Evolutionary conservation across 2,329 filamentous ascomycete genomes (phyloP).

Genomic region (Trichoderma sp.): DNA sequence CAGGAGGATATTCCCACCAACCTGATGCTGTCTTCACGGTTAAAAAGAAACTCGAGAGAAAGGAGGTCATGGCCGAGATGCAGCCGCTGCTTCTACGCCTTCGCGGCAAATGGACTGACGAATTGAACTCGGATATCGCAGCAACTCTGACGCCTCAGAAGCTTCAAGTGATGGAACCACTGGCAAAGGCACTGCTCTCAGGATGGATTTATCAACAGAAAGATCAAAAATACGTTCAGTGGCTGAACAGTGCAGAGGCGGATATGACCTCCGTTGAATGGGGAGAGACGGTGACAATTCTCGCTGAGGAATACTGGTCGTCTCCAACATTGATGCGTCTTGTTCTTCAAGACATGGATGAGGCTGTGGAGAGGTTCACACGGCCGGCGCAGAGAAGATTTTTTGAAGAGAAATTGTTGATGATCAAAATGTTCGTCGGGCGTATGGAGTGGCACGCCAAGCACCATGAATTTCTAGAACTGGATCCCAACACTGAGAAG

Average conservation of each 20-base stretch:
- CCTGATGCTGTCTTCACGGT: neutral
- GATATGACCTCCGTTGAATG: neutral
- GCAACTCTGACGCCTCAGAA: neutral
- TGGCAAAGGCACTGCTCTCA: neutral
- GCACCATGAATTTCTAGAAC: no score
- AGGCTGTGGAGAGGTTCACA: no score
- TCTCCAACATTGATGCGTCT: neutral
- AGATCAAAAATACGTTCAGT: neutral
- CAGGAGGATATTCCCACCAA: neutral
- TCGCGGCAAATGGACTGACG: neutral
- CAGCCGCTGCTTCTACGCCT: neutral
- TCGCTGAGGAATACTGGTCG: neutral
- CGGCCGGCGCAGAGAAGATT: no score
- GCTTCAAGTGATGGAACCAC: neutral
- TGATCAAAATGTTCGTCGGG: neutral
- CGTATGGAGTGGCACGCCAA: neutral
- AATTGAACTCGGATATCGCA: neutral
- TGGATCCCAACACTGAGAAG: neutral
- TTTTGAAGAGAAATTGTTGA: neutral
- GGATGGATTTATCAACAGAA: neutral
- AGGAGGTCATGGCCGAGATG: neutral
- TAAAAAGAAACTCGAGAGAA: neutral
- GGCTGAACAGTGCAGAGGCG: neutral
- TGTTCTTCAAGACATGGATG: no score
- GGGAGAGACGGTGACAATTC: no score